Evolutionary conservation across 2,329 filamentous ascomycete genomes (phyloP).

Genomic region (Pyrenophora seminiperda): DNA sequence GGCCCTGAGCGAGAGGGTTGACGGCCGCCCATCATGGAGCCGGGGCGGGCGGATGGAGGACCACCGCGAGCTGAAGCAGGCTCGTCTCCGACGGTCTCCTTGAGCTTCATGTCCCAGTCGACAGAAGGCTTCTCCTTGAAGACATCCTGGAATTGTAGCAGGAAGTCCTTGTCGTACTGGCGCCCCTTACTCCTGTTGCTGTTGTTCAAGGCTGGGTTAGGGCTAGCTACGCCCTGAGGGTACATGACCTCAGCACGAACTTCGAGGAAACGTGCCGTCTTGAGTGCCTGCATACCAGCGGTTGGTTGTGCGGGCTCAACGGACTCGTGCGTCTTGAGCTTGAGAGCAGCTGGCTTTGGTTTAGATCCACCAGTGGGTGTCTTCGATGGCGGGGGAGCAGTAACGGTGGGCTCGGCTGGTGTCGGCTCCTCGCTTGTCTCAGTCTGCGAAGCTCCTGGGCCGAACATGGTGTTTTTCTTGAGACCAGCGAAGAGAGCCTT

Average conservation of each 20-base stretch:
- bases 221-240: conserved; percentile 74
- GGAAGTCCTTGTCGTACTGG: conserved; percentile 93
- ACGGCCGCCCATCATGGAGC: conserved; percentile 56
- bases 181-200: conserved; percentile 80
- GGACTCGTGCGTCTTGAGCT: conserved; percentile 83
- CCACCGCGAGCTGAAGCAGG: conserved; percentile 64
- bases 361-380: conserved; percentile 61
- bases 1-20: conserved; percentile 51
- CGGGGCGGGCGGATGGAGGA: conserved; percentile 64
- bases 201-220: conserved; percentile 90
- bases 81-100: conserved; percentile 83
- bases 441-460: conserved; percentile 49
- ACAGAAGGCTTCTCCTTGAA: conserved; percentile 96
- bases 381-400: conserved; percentile 32
- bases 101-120: conserved; percentile 88
- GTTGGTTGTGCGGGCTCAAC: conserved; percentile 92
- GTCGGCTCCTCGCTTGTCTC: conserved; percentile 54
- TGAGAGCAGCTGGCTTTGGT: conserved; percentile 85
- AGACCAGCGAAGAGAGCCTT: conserved; percentile 52
- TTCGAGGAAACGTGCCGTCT: conserved; percentile 85
- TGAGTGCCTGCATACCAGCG: conserved; percentile 88
- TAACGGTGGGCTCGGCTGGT: conserved; percentile 18
- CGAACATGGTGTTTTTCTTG: conserved; percentile 55
- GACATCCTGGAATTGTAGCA: conserved; percentile 93
- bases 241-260: conserved; percentile 80